Conservation (phyloP, 2,329 filamentous ascomycete species). For the Gnomoniopsis smithogilvyi region DNA sequence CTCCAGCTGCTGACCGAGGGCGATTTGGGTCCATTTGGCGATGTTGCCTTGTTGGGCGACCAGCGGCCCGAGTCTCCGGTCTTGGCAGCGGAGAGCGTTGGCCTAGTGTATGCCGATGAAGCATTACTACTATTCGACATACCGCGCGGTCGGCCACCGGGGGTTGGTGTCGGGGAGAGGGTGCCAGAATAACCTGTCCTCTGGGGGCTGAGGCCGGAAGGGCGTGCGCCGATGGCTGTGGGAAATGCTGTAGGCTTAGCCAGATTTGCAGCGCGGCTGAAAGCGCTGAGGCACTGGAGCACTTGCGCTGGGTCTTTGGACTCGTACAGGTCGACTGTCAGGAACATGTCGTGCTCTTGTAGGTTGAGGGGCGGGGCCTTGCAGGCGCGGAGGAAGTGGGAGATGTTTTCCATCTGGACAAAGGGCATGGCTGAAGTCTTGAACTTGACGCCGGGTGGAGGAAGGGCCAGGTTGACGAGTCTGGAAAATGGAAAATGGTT, state of each 20-base stretch:
- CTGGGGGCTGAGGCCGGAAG: conserved; percentile 62
- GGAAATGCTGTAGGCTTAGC: conserved; percentile 74
- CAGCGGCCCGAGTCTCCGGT: conserved; percentile 56
- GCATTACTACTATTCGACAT: conserved; percentile 57
- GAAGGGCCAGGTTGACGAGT: conserved; percentile 76
- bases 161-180: conserved; percentile 44
- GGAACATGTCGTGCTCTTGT: conserved; percentile 90
- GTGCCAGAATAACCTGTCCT: conserved; percentile 45
- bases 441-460: conserved; percentile 78
- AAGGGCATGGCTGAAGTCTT: conserved; percentile 95
- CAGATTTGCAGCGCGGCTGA: conserved; percentile 79
- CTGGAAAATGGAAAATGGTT: conserved; percentile 37
- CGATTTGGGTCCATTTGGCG: conserved; percentile 39
- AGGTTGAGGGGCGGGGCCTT: conserved; percentile 81
- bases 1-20: conserved; percentile 83
- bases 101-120: conserved; percentile 45
- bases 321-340: conserved; percentile 96
- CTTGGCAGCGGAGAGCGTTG: conserved; percentile 42
- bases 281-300: conserved; percentile 85
- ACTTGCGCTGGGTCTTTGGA: conserved; percentile 95
- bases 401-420: conserved; percentile 99
- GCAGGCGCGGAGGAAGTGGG: conserved; percentile 87
- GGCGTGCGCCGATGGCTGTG: conserved; percentile 70
- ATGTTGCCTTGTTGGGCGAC: conserved; percentile 61
- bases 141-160: conserved; percentile 42